These are phyloP conservation scores for Dioscorea alata DNA, from an alignment of 106 monocot species.

Conservation along the genomic window DNA sequence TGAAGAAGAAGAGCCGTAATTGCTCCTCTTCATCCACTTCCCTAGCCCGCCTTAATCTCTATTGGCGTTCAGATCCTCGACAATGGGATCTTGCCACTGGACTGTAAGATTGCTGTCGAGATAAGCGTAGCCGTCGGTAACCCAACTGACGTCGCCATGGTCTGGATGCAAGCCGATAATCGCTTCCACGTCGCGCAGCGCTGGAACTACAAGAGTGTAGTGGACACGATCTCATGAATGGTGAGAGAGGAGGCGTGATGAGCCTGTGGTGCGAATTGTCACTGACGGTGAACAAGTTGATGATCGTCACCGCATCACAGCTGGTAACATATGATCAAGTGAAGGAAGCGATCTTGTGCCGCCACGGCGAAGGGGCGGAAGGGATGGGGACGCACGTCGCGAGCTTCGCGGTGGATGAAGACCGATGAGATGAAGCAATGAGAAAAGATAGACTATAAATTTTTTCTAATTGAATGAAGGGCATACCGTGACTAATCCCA, in stretches of 20 bases:
- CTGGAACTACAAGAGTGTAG: slow-evolving; percentile 49
- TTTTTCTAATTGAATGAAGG: too few species aligned
- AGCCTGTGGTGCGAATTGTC: slow-evolving; percentile 50
- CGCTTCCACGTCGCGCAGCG: slow-evolving; percentile 44
- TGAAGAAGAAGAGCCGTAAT: too few species aligned
- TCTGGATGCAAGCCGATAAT: slow-evolving; percentile 65
- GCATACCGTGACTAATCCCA: too few species aligned
- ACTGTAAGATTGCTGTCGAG: slow-evolving; percentile 47
- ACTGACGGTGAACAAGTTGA: slow-evolving; percentile 60
- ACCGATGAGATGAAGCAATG: too few species aligned
- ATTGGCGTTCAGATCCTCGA: too few species aligned
- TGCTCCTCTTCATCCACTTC: too few species aligned
- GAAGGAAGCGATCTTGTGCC: slow-evolving; percentile 38
- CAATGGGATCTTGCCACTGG: slow-evolving; percentile 35
- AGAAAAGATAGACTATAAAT: too few species aligned
- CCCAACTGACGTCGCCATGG: slow-evolving; percentile 66
- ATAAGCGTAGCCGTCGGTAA: slow-evolving; percentile 55
- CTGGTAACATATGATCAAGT: slow-evolving; percentile 65
- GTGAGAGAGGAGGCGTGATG: slow-evolving; percentile 25
- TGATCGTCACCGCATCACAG: slow-evolving; percentile 55
- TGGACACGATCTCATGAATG: slow-evolving; percentile 46
- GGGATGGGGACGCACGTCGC: slow-evolving; percentile 55
- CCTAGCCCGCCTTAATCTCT: too few species aligned
- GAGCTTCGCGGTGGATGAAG: slow-evolving; percentile 47
- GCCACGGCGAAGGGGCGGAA: slow-evolving; percentile 14